Evolutionary conservation across 352 stramenopile genomes (phyloP).

Genomic region (Globisporangium splendens): DNA sequence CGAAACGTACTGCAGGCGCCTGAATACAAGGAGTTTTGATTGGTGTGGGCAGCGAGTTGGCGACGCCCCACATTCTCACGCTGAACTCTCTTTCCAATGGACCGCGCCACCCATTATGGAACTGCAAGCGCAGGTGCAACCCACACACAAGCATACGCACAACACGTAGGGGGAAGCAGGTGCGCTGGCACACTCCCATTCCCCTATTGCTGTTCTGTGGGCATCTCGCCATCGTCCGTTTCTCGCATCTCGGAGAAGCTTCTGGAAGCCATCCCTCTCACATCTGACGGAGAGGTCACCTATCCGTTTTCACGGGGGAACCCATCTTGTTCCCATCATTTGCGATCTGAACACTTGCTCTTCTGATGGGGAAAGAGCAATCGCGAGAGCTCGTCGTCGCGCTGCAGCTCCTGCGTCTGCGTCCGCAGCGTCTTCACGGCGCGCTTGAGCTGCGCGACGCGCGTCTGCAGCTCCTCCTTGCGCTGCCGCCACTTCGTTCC

Average conservation of each 20-base stretch:
- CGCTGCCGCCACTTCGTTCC: conserved; percentile 14
- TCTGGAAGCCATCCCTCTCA: conserved; percentile 9
- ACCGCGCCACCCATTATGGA: neutral
- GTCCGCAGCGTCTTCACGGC: conserved; percentile 15
- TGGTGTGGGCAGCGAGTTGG: conserved; percentile 12
- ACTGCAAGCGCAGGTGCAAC: neutral
- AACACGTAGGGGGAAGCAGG: neutral
- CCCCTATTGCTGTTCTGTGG: neutral
- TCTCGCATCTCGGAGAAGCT: conserved; percentile 14
- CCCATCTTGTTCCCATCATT: too few species aligned
- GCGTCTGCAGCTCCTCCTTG: conserved; percentile 14
- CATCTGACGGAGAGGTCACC: neutral
- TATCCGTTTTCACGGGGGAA: neutral
- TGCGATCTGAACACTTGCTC: neutral
- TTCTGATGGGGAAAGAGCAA: conserved; percentile 14
- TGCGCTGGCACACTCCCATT: too few species aligned
- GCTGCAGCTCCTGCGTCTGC: conserved; percentile 26
- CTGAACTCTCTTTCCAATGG: neutral
- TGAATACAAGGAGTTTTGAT: conserved; percentile 22
- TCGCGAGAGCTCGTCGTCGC: conserved; percentile 15
- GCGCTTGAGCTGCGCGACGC: conserved; percentile 21
- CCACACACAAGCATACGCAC: too few species aligned
- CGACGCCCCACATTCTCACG: neutral
- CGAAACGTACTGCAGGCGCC: conserved; percentile 2
- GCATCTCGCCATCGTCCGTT: neutral